Percentiles rank a stretch among this genome's conserved stretches.
Conservation (phyloP, 1,139 yeast genomes). For the Ashbya aceris region DNA sequence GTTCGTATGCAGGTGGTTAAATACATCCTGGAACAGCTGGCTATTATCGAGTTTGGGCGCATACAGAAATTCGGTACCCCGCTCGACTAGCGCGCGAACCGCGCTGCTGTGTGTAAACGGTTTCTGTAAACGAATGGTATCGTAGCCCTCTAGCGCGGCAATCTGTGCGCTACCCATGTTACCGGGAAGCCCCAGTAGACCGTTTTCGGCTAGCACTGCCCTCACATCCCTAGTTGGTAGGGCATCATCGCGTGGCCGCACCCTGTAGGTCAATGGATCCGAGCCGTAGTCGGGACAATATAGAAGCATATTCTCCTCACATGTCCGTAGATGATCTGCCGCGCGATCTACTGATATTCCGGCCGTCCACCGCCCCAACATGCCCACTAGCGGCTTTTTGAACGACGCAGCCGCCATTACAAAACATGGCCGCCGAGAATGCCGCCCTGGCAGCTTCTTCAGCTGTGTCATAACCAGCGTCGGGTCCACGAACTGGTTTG, state of each 20-base stretch:
- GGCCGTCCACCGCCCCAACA: conserved; percentile 46
- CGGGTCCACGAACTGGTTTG: conserved; percentile 72
- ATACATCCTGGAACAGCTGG: conserved; percentile 51
- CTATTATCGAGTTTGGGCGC: conserved; percentile 62
- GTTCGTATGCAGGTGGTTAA: conserved; percentile 47
- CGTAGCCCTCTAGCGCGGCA: conserved; percentile 43
- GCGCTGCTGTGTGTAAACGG: conserved; percentile 36
- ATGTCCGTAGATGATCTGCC: conserved; percentile 49
- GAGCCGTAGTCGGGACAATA: conserved; percentile 33
- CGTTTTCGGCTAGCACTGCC: conserved; percentile 38
- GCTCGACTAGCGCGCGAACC: conserved; percentile 33
- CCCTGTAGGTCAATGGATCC: conserved; percentile 28
- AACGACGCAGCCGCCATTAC: conserved; percentile 60
- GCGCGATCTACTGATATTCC: conserved; percentile 70
- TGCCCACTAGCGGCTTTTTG: conserved; percentile 44
- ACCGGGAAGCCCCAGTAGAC: conserved; percentile 53
- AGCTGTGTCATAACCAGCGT: conserved; percentile 52
- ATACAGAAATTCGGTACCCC: conserved; percentile 45
- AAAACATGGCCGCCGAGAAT: conserved; percentile 40
- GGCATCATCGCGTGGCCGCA: conserved; percentile 9
- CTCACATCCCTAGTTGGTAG: conserved; percentile 26
- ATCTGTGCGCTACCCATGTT: conserved; percentile 52
- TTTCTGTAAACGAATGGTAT: conserved; percentile 39
- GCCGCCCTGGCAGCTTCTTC: conserved; percentile 22
- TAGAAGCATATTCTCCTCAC: conserved; percentile 37